Base-by-base conservation (phyloP, 2,329 filamentous ascomycete genomes). In the Exophiala lecanii-corni region DNA sequence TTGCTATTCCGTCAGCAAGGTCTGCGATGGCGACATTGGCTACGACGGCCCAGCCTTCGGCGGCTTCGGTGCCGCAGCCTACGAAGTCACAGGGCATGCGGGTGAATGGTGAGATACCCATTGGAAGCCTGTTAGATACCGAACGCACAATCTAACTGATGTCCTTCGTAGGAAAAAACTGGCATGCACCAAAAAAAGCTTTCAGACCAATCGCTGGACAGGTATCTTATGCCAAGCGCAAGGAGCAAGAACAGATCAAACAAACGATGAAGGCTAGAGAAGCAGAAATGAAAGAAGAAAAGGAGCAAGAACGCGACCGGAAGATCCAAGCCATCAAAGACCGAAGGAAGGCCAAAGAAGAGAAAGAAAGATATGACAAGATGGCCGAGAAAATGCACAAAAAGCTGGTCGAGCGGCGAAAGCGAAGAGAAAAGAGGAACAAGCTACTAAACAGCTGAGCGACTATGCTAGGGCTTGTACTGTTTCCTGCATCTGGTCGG, bases 371-470 rank as follows among this genome's bases (percentile, higher is more conserved):
- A 55, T 97, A 91, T 62, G 87, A 89, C 65, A 87, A 89, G 73
- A 79, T 98, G 79, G 91, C 89, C 15, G 87, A 89, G 70, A 97
- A 92, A 73, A 97, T 98, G 92, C 91, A 97, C 71, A 81, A 79
- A 68, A 97, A 95, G 76, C 78, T 89, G 49, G 84, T 97, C 9
- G 92, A 98, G 69, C 79, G 92, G 57, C 68, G 95, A 66, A 95
- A 89, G 81, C 79, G 89, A 62, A 86, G 88, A 67, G 92, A 98
- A 74, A 97, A 97, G 82, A 81, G 92, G 62, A 98, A 56, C 28
- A 56, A 56, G 33, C 31, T 56, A 36, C 31, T 56, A 45, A 55
- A 55, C 20, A 56, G 54, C 31, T 56, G 50, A 50, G 28, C n/a
- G n/a, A n/a, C n/a, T n/a, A n/a, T n/a, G n/a, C n/a, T n/a, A n/a